These are phyloP conservation scores for Musa itinerans DNA, from an alignment of 176 grass and related monocot genomes.

Conservation along the genomic window DNA sequence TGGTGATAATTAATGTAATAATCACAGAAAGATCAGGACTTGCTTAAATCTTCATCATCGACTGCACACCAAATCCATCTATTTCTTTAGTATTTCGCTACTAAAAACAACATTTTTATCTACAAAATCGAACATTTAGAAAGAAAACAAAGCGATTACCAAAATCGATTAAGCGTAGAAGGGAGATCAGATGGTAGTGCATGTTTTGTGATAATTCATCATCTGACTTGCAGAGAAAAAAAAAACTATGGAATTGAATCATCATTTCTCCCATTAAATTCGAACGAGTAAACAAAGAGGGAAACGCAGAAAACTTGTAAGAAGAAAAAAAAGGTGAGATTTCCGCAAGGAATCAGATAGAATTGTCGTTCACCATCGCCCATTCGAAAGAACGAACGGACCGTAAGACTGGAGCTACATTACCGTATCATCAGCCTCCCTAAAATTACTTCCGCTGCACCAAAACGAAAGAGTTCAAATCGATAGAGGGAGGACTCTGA, in stretches of 20 bases:
- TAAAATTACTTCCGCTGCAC: background rate
- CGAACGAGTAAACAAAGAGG: background rate
- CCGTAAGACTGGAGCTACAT: slow-evolving; percentile 24
- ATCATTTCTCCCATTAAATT: slow-evolving; percentile 3
- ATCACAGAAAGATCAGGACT: background rate
- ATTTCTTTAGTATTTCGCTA: too few relatives aligned
- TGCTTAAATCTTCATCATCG: background rate
- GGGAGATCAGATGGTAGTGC: slow-evolving; percentile 25
- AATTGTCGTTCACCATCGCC: slow-evolving; percentile 15
- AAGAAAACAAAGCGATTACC: too few relatives aligned
- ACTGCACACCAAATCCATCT: background rate
- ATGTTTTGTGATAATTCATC: slow-evolving; percentile 9
- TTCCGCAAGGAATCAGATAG: slow-evolving; percentile 6
- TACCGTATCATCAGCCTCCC: slow-evolving; percentile 9
- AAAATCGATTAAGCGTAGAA: background rate
- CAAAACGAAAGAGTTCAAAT: background rate
- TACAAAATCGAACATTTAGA: too few relatives aligned
- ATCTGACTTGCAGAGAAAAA: slow-evolving; percentile 1
- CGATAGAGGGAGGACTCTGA: background rate
- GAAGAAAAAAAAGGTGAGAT: background rate
- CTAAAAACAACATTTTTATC: too few relatives aligned
- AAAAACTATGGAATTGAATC: slow-evolving; percentile 1
- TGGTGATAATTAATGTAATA: background rate
- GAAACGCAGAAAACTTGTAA: background rate
- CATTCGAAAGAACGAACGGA: background rate